A percentile compares a stretch with the other conserved stretches of the same genome.
Conservation (phyloP, 2,329 filamentous ascomycete species). For the Penicillium griseofulvum region DNA sequence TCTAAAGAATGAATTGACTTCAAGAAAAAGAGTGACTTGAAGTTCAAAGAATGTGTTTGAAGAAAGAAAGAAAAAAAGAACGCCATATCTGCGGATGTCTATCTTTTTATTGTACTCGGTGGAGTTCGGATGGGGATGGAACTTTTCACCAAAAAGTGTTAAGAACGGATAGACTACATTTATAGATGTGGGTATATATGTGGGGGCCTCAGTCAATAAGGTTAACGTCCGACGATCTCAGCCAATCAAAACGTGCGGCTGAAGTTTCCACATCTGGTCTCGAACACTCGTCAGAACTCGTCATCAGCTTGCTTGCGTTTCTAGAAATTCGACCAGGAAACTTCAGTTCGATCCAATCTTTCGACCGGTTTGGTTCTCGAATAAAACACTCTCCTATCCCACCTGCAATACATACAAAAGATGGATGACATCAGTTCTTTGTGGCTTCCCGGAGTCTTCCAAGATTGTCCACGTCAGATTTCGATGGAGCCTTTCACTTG, state of each 20-base stretch:
- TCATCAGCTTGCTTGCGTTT: constrained; percentile 2
- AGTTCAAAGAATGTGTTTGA: constrained; percentile 12
- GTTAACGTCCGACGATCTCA: not conserved
- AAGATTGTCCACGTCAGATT: not conserved
- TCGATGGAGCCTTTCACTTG: not conserved
- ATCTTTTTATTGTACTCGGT: constrained; percentile 1
- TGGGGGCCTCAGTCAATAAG: constrained; percentile 1
- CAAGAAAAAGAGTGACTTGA: constrained; percentile 14
- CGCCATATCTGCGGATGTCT: not conserved
- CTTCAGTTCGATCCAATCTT: constrained; percentile 1
- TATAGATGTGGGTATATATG: constrained; percentile 7
- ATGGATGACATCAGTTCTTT: constrained; percentile 1
- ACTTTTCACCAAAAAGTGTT: not conserved
- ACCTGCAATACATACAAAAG: not conserved
- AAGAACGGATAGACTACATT: constrained; percentile 6
- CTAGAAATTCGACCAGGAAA: constrained; percentile 1
- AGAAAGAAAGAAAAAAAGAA: not conserved
- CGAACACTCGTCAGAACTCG: constrained; percentile 4
- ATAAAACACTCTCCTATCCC: not conserved
- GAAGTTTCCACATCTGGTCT: constrained; percentile 2
- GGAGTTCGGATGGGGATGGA: constrained; percentile 1
- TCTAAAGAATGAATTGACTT: constrained; percentile 9
- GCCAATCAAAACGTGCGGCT: constrained; percentile 6
- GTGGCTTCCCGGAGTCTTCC: not conserved
- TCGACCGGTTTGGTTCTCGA: not conserved